These are phyloP conservation scores for Haplosporangium sp. DNA, from an alignment of 371 early-diverging fungal genomes.

Conservation along the genomic window DNA sequence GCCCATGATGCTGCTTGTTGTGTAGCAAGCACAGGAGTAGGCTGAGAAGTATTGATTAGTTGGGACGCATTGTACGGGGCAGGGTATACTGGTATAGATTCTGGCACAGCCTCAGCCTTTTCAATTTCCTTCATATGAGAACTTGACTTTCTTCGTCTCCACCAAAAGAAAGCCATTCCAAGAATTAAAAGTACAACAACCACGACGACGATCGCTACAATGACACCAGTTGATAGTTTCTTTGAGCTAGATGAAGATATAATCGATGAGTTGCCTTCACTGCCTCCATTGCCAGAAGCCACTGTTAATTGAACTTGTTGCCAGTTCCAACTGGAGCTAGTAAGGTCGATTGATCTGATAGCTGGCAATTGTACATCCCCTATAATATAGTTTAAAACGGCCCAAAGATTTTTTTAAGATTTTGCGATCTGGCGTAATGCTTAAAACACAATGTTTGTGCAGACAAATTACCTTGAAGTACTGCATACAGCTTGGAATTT, in stretches of 20 bases:
- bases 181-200: background rate
- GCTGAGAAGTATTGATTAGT: background rate
- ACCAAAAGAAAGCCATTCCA: background rate
- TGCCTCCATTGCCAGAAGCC: background rate
- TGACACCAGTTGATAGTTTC: slow-evolving; percentile 5
- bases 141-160: slow-evolving; percentile 8
- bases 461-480: slow-evolving; percentile 25
- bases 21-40: background rate
- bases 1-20: background rate
- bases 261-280: background rate
- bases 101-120: background rate
- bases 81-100: background rate
- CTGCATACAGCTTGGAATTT: slow-evolving; percentile 23
- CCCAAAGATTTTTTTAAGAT: background rate
- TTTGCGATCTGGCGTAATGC: background rate
- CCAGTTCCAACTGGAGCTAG: slow-evolving; percentile 16
- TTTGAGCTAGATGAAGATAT: background rate
- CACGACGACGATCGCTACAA: slow-evolving; percentile 8
- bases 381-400: background rate
- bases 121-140: background rate
- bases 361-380: slow-evolving; percentile 2
- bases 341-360: slow-evolving; percentile 11
- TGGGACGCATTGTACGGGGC: background rate
- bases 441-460: too few species aligned
- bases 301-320: slow-evolving; percentile 6